Evolutionary conservation across 495 filamentous ascomycete species (phyloP), one percentile per base, ranked within the genome.

Genomic region (Cenococcum geophilum): DNA sequence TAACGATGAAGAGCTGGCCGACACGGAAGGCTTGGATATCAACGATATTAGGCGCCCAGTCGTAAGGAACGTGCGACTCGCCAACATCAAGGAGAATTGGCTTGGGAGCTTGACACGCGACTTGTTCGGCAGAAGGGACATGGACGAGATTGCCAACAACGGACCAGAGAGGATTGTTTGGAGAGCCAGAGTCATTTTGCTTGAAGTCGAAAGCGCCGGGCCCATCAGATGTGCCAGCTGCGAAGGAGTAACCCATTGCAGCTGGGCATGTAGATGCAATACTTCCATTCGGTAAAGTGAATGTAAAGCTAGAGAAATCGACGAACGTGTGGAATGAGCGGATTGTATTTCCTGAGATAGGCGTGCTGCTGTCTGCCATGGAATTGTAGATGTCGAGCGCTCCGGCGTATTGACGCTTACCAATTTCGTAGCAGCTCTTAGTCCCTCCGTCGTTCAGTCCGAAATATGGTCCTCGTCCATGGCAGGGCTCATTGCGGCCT

Each of bases 181-280:
- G 86, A 12, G 80, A 76, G 59, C 84, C 83, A 11, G 83, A 86
- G 55, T 83, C 77, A 65, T 92, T 91, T 70, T 98, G 93, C 21
- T 87, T 95, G 70, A 97, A 97, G 74, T 98, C 92, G 69, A 96
- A 96, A 3, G 83, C 85, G 0, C 93, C 93, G 0, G 92, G 92
- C 9, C 93, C 90, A 70, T 98, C 93, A 1, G 90, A 91, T 0
- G 93, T 98, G 6, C 93, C 93, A 10, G 89, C 93, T 14, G 93
- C 93, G 73, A 98, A 98, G 1, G 88, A 91, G 62, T 92, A 95
- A 21, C 93, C 93, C 40, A 98, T 73, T 0, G 92, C 93, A n/a
- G 93, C 93, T 10, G 91, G 85, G 66, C 93, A 97, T 10, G 92
- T 96, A 21, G 70, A 78, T 16, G 86, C 82, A 21, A 73, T 78